A percentile compares a stretch with the other conserved stretches of the same genome.
Evolutionary conservation across 108 stramenopile genomes (phyloP).

Genomic region (Aureococcus anophagefferens): DNA sequence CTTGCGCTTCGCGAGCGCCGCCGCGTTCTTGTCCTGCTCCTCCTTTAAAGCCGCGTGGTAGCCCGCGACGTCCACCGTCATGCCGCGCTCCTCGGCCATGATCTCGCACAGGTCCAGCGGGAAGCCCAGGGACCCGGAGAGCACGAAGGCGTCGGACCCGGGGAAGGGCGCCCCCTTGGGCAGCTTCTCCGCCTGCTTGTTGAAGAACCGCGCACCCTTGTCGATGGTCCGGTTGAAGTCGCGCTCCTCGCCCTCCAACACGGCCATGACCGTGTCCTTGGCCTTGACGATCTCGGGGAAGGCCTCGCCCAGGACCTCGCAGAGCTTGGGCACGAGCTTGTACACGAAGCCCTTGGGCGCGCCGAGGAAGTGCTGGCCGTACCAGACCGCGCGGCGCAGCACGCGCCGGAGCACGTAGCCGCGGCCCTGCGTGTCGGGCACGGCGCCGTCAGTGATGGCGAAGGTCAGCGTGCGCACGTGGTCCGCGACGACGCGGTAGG

Average conservation of each 20-base stretch:
- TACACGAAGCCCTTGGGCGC: slow-evolving; percentile 84
- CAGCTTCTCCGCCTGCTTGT: slow-evolving; percentile 65
- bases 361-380: slow-evolving; percentile 81
- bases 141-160: slow-evolving; percentile 81
- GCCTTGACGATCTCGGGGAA: slow-evolving; percentile 79
- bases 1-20: slow-evolving; percentile 53
- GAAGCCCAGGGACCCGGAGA: slow-evolving; percentile 96
- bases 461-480: slow-evolving; percentile 92
- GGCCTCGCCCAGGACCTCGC: slow-evolving; percentile 71
- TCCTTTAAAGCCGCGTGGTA: slow-evolving; percentile 82
- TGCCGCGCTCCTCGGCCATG: slow-evolving; percentile 94
- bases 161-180: slow-evolving; percentile 34
- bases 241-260: slow-evolving; percentile 88
- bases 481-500: slow-evolving; percentile 98
- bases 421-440: slow-evolving; percentile 92
- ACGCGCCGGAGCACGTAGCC: slow-evolving; percentile 94
- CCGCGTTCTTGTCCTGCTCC: slow-evolving; percentile 64
- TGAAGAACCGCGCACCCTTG: slow-evolving; percentile 84
- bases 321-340: slow-evolving; percentile 71
- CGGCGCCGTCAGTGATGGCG: slow-evolving; percentile 96
- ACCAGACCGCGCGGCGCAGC: slow-evolving; percentile 88
- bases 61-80: slow-evolving; percentile 77
- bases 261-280: slow-evolving; percentile 60
- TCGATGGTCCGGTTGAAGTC: slow-evolving; percentile 88
- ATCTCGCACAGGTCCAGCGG: slow-evolving; percentile 93